Conservation (phyloP, 1,139 yeast species). For the Arxiozyma telluris region DNA sequence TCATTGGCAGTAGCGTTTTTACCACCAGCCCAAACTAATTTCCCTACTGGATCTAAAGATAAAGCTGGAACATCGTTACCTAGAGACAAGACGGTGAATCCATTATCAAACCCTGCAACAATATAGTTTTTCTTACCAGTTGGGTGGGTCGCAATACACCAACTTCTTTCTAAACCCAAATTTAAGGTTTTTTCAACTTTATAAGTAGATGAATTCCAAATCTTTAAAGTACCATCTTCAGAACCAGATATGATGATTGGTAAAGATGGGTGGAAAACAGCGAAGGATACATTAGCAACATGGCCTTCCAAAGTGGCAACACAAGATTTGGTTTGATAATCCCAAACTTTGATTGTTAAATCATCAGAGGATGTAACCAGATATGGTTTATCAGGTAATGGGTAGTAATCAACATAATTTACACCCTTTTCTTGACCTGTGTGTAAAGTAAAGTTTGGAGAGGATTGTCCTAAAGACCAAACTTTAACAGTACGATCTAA, state of each 20-base stretch:
- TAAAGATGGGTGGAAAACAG: slow-evolving; percentile 91
- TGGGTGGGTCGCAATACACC: slow-evolving; percentile 83
- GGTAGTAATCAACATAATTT: slow-evolving; percentile 92
- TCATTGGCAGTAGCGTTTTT: slow-evolving; percentile 63
- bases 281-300: slow-evolving; percentile 88
- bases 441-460: slow-evolving; percentile 81
- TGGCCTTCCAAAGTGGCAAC: slow-evolving; percentile 95
- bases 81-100: slow-evolving; percentile 73
- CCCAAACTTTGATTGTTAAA: slow-evolving; percentile 87
- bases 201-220: slow-evolving; percentile 75
- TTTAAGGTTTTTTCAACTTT: slow-evolving; percentile 84
- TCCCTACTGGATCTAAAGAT: slow-evolving; percentile 89
- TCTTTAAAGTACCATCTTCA: slow-evolving; percentile 70
- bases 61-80: slow-evolving; percentile 93
- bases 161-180: slow-evolving; percentile 87
- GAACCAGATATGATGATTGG: slow-evolving; percentile 81
- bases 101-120: slow-evolving; percentile 93
- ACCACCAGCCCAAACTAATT: slow-evolving; percentile 66
- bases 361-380: slow-evolving; percentile 91
- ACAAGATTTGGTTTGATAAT: slow-evolving; percentile 91
- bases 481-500: slow-evolving; percentile 93
- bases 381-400: slow-evolving; percentile 94
- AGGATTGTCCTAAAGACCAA: slow-evolving; percentile 88
- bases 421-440: slow-evolving; percentile 94
- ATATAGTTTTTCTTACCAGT: slow-evolving; percentile 52